Conservation (phyloP, 2,329 filamentous ascomycete species). For the Sclerotinia subarctica region DNA sequence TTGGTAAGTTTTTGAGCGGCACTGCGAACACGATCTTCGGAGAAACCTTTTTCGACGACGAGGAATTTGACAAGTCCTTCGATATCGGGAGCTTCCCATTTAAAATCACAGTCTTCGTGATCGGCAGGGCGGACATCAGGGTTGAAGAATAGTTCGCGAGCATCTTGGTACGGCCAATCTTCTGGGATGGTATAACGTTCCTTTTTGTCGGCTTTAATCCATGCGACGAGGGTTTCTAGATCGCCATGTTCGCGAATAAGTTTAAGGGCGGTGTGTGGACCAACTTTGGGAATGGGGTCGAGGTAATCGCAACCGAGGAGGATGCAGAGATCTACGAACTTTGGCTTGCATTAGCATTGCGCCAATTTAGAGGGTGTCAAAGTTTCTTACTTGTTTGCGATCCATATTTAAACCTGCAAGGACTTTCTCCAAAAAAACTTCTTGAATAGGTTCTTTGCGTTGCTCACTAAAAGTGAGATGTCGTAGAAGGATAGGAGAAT, state of each 20-base stretch:
- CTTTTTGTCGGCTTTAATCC: constrained; percentile 71
- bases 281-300: constrained; percentile 92
- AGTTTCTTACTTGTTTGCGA: constrained; percentile 63
- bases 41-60: constrained; percentile 94
- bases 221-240: constrained; percentile 82
- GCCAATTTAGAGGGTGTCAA: not conserved
- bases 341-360: constrained; percentile 15
- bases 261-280: constrained; percentile 86
- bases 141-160: constrained; percentile 84
- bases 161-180: constrained; percentile 95
- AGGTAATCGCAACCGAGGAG: constrained; percentile 97
- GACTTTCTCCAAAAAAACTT: constrained; percentile 85
- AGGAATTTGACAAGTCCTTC: constrained; percentile 88
- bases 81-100: constrained; percentile 92
- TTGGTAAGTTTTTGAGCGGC: constrained; percentile 79
- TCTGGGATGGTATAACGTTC: constrained; percentile 83
- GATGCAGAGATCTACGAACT: constrained; percentile 98
- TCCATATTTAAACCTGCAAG: constrained; percentile 88
- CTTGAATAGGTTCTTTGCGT: constrained; percentile 94
- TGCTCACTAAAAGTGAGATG: constrained; percentile 97
- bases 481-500: constrained; percentile 83
- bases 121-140: constrained; percentile 84
- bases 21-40: constrained; percentile 83
- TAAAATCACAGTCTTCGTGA: constrained; percentile 88
- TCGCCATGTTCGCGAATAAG: constrained; percentile 88